Conservation (phyloP, 495 filamentous ascomycete genomes). For the Cladorrhinum samala region DNA sequence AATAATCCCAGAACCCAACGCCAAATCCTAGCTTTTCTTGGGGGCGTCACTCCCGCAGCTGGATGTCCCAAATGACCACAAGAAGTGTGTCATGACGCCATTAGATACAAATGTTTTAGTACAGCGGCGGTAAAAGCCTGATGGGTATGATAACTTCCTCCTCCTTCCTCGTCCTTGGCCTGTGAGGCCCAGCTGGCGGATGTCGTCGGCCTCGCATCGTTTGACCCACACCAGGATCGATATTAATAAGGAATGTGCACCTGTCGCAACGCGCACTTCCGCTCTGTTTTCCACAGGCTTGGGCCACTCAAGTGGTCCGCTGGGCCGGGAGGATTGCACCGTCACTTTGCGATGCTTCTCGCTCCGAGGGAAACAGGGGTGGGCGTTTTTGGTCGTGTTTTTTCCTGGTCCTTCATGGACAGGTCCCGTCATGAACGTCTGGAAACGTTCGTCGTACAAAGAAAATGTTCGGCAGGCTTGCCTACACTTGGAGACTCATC, state of each 20-base stretch:
- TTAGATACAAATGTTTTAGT: slow-evolving; percentile 9
- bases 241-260: slow-evolving; percentile 9
- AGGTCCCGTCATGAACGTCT: background rate
- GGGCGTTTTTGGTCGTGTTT: slow-evolving; percentile 9
- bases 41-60: background rate
- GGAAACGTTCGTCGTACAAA: background rate
- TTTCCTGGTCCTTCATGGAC: slow-evolving; percentile 5
- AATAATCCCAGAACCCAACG: background rate
- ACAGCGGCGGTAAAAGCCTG: slow-evolving; percentile 7
- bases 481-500: slow-evolving; percentile 1
- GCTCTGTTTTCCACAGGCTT: too few species aligned
- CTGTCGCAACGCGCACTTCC: slow-evolving; percentile 8
- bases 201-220: slow-evolving; percentile 2
- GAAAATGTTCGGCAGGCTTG: slow-evolving; percentile 5
- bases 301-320: too few species aligned
- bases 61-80: background rate
- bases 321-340: background rate
- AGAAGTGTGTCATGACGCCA: slow-evolving; percentile 8
- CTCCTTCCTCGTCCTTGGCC: background rate
- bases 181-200: background rate
- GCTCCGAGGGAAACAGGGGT: slow-evolving; percentile 2
- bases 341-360: slow-evolving; percentile 8
- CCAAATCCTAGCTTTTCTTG: background rate
- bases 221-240: slow-evolving; percentile 10
- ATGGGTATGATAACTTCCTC: background rate